Base-by-base conservation (phyloP, 192 early-diverging fungal genomes). In the Funneliformis geosporum region DNA sequence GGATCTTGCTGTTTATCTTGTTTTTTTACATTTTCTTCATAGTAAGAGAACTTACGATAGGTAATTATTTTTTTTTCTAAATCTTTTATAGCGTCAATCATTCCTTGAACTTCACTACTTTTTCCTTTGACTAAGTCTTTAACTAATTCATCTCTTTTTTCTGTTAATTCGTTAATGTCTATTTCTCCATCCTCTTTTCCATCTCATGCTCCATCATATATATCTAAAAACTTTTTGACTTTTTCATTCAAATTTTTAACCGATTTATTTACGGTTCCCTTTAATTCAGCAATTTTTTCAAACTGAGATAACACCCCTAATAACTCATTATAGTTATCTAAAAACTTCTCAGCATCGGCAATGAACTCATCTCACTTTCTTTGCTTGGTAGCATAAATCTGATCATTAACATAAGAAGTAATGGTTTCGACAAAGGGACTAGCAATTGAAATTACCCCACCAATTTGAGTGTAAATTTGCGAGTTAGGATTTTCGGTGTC, bases 261-360 rank as follows among this genome's bases (percentile, higher is more conserved):
- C 14, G 38, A 5, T 40, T 69, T 5, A 14, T 39, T 69, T 69
- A 69, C 67, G 27, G 27, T 21, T 0, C 33, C 68, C n/a, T 18
- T 39, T 28, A 23, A 14, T 23, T 69, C 14, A 14, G 5, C 27
- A 69, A 69, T 69, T 61, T 61, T 25, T n/a, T n/a, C n/a, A 61
- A 61, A 23, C 21, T 18, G 60, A 61, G 2, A 5, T 5, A 61
- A 2, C 28, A 69, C 28, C 3, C 67, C 67, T 69, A 69, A 69
- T 69, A 69, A 40, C 28, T 69, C 67, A 69, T 69, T 28, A 69
- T 69, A 69, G 14, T 69, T 69, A 14, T 69, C 67, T 40, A 69
- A 23, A 69, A 69, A 69, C 2, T 14, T 69, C 3, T 69, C 67
- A 4, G 67, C 67, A 69, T 69, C 67, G 6, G 8, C 14, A 11